Evolutionary conservation across 176 grass and related monocot genomes (phyloP), one percentile per base, ranked within the genome.

Genomic region (Lolium perenne): DNA sequence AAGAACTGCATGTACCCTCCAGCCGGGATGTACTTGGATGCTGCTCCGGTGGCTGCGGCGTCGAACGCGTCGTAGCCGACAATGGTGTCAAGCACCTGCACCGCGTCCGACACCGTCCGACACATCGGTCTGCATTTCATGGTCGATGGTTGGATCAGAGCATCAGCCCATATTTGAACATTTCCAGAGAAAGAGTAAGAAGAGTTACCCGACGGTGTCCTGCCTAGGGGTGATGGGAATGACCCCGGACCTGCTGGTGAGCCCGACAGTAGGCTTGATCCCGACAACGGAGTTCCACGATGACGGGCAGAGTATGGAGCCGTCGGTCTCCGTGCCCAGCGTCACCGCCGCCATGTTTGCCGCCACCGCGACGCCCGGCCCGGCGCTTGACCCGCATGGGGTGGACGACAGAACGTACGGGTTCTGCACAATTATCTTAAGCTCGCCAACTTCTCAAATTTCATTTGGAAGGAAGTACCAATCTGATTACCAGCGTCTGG

Each of bases 271-370:
- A 0, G 94, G 91, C 32, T 93, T 95, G 41, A 95, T 91, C 4
- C 94, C 94, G 0, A 91, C 89, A 43, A 95, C 89, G 2, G 94
- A 95, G 38, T 95, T 89, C 5, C 0, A 0, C 50, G 84, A 47
- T 0, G 91, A 77, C 0, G 91, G 91, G 49, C 94, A 95, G 14
- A 95, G 86, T 20, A 95, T 95, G 0, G 94, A 95, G 15, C 89
- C 94, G 49, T 88, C 78, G 0, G 94, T 95, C 73, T 95, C 94
- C 2, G 94, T 83, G 14, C 93, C 94, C 48, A 95, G 45, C 29
- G 94, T 93, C 89, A 91, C 94, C 12, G 94, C 82, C 0, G 60
- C 94, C 89, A 95, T 79, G 89, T 93, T 91, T 25, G 91, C 87
- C 20, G 86, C 94, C 23, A 74, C 91, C 0, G 91, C 86, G 4